Percentiles rank a stretch among this genome's conserved stretches.
These are phyloP conservation scores for Melaleuca quinquenervia DNA, from an alignment of 345 rosid species.

Conservation along the genomic window DNA sequence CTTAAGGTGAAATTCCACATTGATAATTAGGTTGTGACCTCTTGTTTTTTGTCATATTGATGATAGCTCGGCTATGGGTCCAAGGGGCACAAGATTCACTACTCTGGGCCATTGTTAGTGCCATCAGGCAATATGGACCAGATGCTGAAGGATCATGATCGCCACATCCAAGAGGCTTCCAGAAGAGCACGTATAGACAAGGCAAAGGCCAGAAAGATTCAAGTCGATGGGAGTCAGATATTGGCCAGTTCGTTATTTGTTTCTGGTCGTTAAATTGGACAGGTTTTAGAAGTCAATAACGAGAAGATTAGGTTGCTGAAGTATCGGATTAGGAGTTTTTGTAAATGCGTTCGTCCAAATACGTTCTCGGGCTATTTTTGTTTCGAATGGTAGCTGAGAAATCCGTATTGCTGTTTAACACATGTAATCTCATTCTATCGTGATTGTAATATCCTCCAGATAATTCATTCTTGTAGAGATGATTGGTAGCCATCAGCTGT, in stretches of 20 bases:
- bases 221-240: slow-evolving; percentile 50
- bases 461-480: slow-evolving; percentile 5
- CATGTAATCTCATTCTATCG: slow-evolving; percentile 11
- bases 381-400: not conserved
- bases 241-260: slow-evolving; percentile 55
- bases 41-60: not conserved
- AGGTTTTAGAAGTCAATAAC: slow-evolving; percentile 4
- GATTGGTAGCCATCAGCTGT: not conserved
- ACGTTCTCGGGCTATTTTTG: not conserved
- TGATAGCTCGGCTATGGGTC: slow-evolving; percentile 77
- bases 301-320: not conserved
- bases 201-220: slow-evolving; percentile 65
- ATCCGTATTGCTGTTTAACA: not conserved
- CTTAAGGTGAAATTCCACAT: not conserved
- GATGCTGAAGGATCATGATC: slow-evolving; percentile 92
- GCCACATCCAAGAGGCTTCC: slow-evolving; percentile 91
- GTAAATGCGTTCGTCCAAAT: not conserved
- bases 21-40: not conserved
- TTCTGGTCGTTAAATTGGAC: slow-evolving; percentile 55
- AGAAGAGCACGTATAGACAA: slow-evolving; percentile 81
- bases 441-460: slow-evolving; percentile 1
- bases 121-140: slow-evolving; percentile 93
- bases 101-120: slow-evolving; percentile 82
- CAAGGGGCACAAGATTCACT: slow-evolving; percentile 84
- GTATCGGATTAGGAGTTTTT: not conserved